A percentile compares a stretch with the other conserved stretches of the same genome.
These are phyloP conservation scores for Quercus cerris DNA, from an alignment of 306 rosid genomes.

Conservation along the genomic window DNA sequence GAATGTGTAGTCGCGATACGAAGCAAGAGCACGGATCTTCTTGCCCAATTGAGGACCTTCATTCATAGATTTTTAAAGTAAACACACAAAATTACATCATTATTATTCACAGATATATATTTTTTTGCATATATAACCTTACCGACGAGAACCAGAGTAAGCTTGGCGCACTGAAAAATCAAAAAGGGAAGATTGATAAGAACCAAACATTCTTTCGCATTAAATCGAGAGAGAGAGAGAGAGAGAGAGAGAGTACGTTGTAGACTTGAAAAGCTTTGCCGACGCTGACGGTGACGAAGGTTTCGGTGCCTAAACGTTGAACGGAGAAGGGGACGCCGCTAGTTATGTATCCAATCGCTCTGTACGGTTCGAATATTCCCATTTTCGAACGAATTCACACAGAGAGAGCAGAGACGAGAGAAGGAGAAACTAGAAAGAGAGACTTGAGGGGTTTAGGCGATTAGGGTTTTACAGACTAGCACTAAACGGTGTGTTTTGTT, in stretches of 20 bases:
- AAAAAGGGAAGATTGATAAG: no score
- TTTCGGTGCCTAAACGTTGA: constrained; percentile 86
- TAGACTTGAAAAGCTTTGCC: constrained; percentile 92
- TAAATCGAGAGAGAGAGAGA: neutral
- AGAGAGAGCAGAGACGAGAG: neutral
- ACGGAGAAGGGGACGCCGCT: constrained; percentile 66
- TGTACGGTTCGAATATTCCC: constrained; percentile 84
- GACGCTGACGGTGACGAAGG: constrained; percentile 78
- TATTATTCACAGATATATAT: neutral
- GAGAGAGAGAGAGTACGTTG: constrained; percentile 40
- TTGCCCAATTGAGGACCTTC: constrained; percentile 81
- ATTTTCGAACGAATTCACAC: constrained; percentile 14
- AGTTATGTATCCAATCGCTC: constrained; percentile 87
- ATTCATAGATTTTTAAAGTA: constrained; percentile 20
- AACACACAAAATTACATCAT: neutral
- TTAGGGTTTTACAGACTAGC: neutral
- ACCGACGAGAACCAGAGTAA: constrained; percentile 72
- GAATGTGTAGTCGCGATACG: constrained; percentile 75
- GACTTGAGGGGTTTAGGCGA: neutral
- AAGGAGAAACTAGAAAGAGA: neutral
- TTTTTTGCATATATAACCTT: neutral
- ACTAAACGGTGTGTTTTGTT: neutral
- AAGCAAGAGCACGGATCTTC: constrained; percentile 88
- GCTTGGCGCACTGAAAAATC: constrained; percentile 74
- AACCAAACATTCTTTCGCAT: neutral